Evolutionary conservation across 1,284 basidiomycete genomes (phyloP), one percentile per base, ranked within the genome.

Genomic region (Marasmius oreades): DNA sequence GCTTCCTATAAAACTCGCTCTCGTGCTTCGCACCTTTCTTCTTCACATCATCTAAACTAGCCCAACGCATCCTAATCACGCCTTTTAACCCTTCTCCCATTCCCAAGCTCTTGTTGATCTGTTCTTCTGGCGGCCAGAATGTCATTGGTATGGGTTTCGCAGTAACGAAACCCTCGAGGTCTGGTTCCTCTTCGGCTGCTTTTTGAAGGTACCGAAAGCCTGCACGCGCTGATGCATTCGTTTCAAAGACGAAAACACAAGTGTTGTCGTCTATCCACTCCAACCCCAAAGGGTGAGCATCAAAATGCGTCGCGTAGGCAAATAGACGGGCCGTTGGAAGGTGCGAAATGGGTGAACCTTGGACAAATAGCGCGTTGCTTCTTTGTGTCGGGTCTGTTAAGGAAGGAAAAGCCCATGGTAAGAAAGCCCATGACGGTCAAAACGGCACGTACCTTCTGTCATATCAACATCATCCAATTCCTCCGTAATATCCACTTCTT

Each of bases 221-320:
- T 1, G 69, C 63, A 7, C 78, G 79, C 8, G 88, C 86, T 5
- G 74, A 68, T 36, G 69, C 61, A 52, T 77, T 82, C 23, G 81
- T 70, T 11, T 79, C 70, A 64, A 90, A 92, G 48, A 92, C 85
- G 55, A 92, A 73, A 5, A 92, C 78, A 63, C 88, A 91, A 26
- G 86, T 88, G 26, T 74, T 84, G 70, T 92, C 90, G 66, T 90
- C 82, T 8, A 92, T 77, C 90, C 89, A 91, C 68, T 92, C 88
- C 8, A 90, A 71, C 1, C 78, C 85, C 57, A 89, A 77, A 0
- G 89, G 90, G 23, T 79, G 76, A 0, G 81, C 77, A 48, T 86
- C 82, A 64, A 86, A 89, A 62, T 90, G 83, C 1, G 83, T 85
- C 23, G 84, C 84, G 62, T 92, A 92, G 0, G 85, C 89, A 65